Evolutionary conservation across 495 filamentous ascomycete species (phyloP).

Genomic region (Gamarada debralockiae): DNA sequence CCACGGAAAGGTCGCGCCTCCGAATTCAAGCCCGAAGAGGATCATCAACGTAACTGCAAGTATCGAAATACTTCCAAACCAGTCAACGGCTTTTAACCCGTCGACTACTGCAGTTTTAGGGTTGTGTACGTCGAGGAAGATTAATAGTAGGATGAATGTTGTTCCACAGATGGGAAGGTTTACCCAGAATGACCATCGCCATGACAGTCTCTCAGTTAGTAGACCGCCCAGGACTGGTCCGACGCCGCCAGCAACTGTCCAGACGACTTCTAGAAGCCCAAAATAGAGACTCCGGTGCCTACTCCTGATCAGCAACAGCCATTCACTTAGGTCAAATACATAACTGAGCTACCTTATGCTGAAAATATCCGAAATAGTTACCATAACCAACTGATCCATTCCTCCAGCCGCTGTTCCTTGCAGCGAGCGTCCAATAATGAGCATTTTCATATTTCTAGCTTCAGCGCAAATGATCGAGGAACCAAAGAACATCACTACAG

Average conservation of each 20-base stretch:
- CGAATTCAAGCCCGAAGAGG: slow-evolving; percentile 67
- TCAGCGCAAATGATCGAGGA: slow-evolving; percentile 66
- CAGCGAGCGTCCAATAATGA: slow-evolving; percentile 66
- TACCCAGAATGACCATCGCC: slow-evolving; percentile 35
- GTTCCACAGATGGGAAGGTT: slow-evolving; percentile 50
- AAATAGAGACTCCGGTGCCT: slow-evolving; percentile 21
- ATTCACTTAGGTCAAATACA: background rate
- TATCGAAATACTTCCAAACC: slow-evolving; percentile 51
- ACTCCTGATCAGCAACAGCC: background rate
- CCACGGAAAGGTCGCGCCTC: slow-evolving; percentile 56
- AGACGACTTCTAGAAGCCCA: slow-evolving; percentile 52
- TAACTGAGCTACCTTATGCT: slow-evolving; percentile 28
- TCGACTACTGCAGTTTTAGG: slow-evolving; percentile 49
- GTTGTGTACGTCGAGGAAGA: slow-evolving; percentile 58
- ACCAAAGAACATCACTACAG: slow-evolving; percentile 55
- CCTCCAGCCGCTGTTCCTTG: slow-evolving; percentile 54
- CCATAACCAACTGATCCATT: slow-evolving; percentile 69
- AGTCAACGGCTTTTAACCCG: slow-evolving; percentile 43
- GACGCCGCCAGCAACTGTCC: slow-evolving; percentile 63
- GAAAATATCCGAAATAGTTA: slow-evolving; percentile 65
- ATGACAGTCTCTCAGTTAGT: slow-evolving; percentile 46
- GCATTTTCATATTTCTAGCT: slow-evolving; percentile 61
- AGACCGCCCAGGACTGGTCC: slow-evolving; percentile 70
- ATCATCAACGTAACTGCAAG: slow-evolving; percentile 66
- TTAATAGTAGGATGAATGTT: slow-evolving; percentile 50